These are phyloP conservation scores for Saccharomycopsis hybrid DNA, from an alignment of 1,139 yeast genomes.

Conservation along the genomic window DNA sequence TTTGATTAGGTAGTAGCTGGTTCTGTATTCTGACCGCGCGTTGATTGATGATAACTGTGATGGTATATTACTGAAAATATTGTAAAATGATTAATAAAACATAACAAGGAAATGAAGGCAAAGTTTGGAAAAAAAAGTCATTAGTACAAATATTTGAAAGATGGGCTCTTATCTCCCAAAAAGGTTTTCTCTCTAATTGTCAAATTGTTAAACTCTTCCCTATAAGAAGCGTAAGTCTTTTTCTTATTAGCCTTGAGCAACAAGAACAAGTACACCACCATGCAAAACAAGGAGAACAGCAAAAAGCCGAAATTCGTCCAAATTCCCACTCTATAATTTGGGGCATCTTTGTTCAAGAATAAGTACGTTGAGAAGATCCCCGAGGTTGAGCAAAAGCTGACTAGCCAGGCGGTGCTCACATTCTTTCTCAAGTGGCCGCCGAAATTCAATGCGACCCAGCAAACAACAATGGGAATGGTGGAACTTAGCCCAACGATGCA, in stretches of 20 bases:
- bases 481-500: slow-evolving; percentile 54
- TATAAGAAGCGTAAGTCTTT: slow-evolving; percentile 30
- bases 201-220: slow-evolving; percentile 33
- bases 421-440: slow-evolving; percentile 62
- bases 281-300: slow-evolving; percentile 38
- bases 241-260: slow-evolving; percentile 33
- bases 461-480: slow-evolving; percentile 61
- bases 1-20: too few relatives aligned
- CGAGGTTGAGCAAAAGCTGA: slow-evolving; percentile 71
- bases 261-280: slow-evolving; percentile 35
- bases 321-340: slow-evolving; percentile 52
- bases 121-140: not conserved
- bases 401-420: slow-evolving; percentile 65
- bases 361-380: slow-evolving; percentile 63
- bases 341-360: slow-evolving; percentile 52
- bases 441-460: slow-evolving; percentile 58
- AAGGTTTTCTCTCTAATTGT: slow-evolving; percentile 21
- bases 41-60: too few relatives aligned
- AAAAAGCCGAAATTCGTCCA: slow-evolving; percentile 41
- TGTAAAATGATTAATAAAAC: not conserved
- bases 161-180: slow-evolving; percentile 19
- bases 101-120: not conserved
- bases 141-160: slow-evolving; percentile 16
- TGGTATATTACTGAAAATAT: too few relatives aligned
- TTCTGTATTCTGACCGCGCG: too few relatives aligned